These are phyloP conservation scores for Excoecaria agallocha DNA, from an alignment of 345 rosid species.

Conservation along the genomic window DNA sequence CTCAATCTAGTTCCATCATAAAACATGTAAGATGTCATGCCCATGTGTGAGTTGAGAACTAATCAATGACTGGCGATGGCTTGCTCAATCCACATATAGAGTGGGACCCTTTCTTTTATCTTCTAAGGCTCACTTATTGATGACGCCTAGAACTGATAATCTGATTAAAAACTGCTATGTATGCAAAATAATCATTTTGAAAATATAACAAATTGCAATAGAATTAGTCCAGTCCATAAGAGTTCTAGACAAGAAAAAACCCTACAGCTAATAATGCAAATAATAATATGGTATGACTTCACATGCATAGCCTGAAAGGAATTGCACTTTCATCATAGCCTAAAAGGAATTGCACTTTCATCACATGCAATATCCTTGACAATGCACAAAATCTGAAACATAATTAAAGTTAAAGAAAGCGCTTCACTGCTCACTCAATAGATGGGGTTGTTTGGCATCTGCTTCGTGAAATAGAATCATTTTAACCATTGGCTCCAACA, in stretches of 20 bases:
- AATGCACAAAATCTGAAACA: background rate
- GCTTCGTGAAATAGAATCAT: background rate
- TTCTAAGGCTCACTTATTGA: background rate
- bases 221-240: no score
- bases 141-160: no score
- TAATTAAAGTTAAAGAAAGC: background rate
- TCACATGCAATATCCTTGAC: background rate
- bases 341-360: no score
- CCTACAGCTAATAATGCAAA: no score
- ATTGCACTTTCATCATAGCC: background rate
- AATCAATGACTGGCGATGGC: background rate
- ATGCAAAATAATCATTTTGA: no score
- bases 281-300: background rate
- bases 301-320: background rate
- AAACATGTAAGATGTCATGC: background rate
- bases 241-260: no score
- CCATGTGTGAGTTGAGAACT: no score
- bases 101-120: background rate
- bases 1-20: background rate
- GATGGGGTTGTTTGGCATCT: no score
- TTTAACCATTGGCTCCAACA: background rate
- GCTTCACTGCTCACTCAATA: no score
- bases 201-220: no score
- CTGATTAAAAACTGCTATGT: no score
- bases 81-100: background rate